Base-by-base conservation (phyloP, 768 basidiomycete genomes). In the Suillus fuscotomentosus region DNA sequence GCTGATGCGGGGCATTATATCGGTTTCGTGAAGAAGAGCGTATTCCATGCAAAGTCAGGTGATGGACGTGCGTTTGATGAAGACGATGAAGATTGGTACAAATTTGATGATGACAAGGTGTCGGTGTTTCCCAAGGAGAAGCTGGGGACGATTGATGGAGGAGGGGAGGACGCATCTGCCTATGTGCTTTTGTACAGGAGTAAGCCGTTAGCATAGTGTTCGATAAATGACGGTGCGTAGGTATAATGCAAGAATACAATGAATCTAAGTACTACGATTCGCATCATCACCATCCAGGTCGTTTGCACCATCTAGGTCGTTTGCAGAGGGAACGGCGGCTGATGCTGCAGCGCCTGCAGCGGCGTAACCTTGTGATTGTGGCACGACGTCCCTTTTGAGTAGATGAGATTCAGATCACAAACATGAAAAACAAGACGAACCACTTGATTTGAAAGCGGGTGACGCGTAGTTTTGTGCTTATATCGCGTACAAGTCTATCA, bases 1-100 rank as follows among this genome's bases (percentile, higher is more conserved):
- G 96, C 97, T 0, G 97, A 99, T 72, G 88, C 93, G 0, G 97
- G 96, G 2, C 97, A 99, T 77, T 99, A 99, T 73, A 95, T 98
- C 27, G 95, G 88, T 1, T 98, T 90, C 78, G 91, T 90, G 36
- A 91, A 92, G 78, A 92, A 90, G 80, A 85, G 84, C 67, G 84
- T 84, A 22, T 87, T 92, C 79, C 84, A 87, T 60, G 48, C 69
- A 13, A 64, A 61, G 20, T 65, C 71, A 22, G 60, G 56, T 22
- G 61, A 68, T 22, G 70, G 67, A 14, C 56, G 70, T 31, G 63
- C 67, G 22, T 70, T 70, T 54, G 82, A 82, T 63, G 75, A 88
- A 56, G 86, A 87, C 53, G 88, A 93, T 57, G 89, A 91, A 66
- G 90, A 91, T 72, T 92, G 97, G 97, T 93, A 91, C 80, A 97